Evolutionary conservation across 768 basidiomycete genomes (phyloP).

Genomic region (Mrakia gelida): DNA sequence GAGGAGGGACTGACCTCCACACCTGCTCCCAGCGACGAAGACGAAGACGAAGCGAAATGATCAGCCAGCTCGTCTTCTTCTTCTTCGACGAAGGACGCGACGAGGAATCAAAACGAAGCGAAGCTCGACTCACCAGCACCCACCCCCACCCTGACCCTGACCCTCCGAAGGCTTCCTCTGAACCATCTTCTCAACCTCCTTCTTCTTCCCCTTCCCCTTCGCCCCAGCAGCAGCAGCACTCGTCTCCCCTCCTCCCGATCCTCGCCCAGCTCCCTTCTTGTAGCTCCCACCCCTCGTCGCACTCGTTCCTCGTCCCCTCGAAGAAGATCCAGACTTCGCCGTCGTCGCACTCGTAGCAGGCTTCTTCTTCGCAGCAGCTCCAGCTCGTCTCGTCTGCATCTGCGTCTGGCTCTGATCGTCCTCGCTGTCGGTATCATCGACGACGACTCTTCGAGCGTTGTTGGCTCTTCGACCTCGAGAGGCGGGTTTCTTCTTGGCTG

Average conservation of each 20-base stretch:
- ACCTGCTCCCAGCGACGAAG: no score
- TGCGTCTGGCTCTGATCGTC: neutral
- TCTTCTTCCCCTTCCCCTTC: neutral
- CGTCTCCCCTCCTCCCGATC: neutral
- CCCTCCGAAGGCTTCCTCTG: no score
- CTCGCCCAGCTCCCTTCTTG: neutral
- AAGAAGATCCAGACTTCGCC: neutral
- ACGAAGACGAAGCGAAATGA: neutral
- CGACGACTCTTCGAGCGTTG: neutral
- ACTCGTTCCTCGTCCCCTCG: neutral
- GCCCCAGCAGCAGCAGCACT: neutral
- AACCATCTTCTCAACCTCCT: neutral
- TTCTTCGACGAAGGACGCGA: no score
- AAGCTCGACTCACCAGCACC: slow-evolving; percentile 7
- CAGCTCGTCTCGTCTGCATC: neutral
- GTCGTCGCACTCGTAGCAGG: no score
- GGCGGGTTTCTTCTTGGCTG: neutral
- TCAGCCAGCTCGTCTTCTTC: neutral
- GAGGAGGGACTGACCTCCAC: neutral
- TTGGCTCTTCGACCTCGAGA: neutral
- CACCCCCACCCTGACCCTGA: neutral
- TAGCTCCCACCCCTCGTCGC: neutral
- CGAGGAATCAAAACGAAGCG: neutral
- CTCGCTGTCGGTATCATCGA: neutral
- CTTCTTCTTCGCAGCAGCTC: neutral